phyloP scores from a whole-genome alignment of 2,329 filamentous ascomycete genomes.

The Scolecobasidium constrictum region DNA sequence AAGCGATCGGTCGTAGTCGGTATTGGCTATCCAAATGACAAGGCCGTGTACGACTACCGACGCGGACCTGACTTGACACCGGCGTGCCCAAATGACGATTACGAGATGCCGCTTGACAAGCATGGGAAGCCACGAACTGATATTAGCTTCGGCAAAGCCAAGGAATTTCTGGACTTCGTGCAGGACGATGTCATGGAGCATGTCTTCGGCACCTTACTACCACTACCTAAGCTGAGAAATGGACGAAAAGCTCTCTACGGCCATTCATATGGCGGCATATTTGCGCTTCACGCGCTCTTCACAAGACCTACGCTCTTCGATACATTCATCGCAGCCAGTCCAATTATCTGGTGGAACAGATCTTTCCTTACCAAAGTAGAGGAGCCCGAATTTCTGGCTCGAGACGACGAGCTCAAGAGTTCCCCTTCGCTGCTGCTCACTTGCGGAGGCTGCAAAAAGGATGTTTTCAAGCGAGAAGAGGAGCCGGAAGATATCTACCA shows the following conservation, averaged over 20 bases:
- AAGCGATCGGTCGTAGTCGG: constrained; percentile 3
- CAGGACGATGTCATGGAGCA: constrained; percentile 1
- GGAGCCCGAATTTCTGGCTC: background rate
- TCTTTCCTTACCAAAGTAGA: background rate
- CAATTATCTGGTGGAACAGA: constrained; percentile 37
- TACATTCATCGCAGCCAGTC: constrained; percentile 35
- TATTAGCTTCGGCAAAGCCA: constrained; percentile 1
- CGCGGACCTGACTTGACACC: constrained; percentile 7
- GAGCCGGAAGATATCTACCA: background rate
- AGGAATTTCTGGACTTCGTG: constrained; percentile 3
- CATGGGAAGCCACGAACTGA: background rate
- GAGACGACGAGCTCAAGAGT: background rate
- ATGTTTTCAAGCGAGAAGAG: background rate
- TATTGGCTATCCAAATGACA: background rate
- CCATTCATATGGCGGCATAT: constrained; percentile 40
- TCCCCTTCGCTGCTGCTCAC: background rate
- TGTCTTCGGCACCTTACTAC: constrained; percentile 7
- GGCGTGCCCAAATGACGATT: background rate
- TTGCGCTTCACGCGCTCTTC: constrained; percentile 34
- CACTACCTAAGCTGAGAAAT: constrained; percentile 21
- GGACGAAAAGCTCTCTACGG: constrained; percentile 35
- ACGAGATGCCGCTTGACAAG: constrained; percentile 2
- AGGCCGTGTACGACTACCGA: background rate
- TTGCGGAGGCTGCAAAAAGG: background rate
- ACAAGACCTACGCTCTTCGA: constrained; percentile 31